Evolutionary conservation across 139 green algal genomes (phyloP), one percentile per base, ranked within the genome.

Genomic region (Chlorella sp.): DNA sequence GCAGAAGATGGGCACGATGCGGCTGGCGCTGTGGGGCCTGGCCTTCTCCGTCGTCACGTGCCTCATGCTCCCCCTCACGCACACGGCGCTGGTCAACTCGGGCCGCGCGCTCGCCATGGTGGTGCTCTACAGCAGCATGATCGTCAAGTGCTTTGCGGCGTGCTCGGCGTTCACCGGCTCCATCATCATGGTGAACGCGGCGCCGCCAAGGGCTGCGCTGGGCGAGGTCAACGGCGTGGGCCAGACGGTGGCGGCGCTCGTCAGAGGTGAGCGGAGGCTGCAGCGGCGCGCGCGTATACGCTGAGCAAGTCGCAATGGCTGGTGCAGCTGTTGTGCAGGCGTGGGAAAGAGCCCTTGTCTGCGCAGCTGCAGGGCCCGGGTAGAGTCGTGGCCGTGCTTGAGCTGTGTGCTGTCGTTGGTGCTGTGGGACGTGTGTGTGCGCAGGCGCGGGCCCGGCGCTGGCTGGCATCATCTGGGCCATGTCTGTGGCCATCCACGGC

Each of bases 181-280:
- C 42, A 87, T 91, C 67, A 87, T 91, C 31, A 33, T 86, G 3
- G 85, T 91, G 22, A 91, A 91, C 49, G 62, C 76, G 20, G 71
- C 80, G 14, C 76, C 80, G 6, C 69, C 10, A 55, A 55, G 42
- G 42, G 42, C 42, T 55, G 42, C 42, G 34, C 67, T 94, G 33
- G 87, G 87, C 2, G 60, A 72, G 10, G 86, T 93, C 6, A 94
- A 94, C 66, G 88, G 89, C 14, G 72, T 82, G 5, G 88, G 88
- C 1, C 87, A 93, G 64, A 87, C 84, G 3, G 49, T 91, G 31
- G 88, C 87, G 0, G 77, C 76, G 17, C 65, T 86, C 27, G 84
- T 90, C 24, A 62, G 35, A 71, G 66, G 66, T 60, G 23, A 27
- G 27, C 6, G 32, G 31, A 49, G 24, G 20, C 14, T 10, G 24